Evolutionary conservation across 164 flowering plant species (phyloP).

Genomic region (Dillenia suffruticosa): DNA sequence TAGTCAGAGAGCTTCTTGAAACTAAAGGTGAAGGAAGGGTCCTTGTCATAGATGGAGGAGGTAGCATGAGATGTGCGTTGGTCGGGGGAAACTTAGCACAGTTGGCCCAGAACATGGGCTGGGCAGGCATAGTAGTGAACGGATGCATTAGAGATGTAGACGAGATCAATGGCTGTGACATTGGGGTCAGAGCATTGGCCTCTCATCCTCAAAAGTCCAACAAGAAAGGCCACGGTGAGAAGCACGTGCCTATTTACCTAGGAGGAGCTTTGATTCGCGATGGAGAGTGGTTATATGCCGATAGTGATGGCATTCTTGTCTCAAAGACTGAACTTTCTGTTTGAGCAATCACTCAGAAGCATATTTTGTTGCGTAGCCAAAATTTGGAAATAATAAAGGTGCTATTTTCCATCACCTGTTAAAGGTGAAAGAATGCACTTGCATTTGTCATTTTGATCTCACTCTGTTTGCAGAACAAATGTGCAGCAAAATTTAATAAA

Average conservation of each 20-base stretch:
- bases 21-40: not conserved
- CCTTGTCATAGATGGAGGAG: not conserved
- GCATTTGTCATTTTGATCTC: too few species aligned
- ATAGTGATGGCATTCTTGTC: not conserved
- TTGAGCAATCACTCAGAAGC: not conserved
- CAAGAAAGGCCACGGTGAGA: not conserved
- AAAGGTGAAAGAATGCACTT: too few species aligned
- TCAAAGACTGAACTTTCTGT: not conserved
- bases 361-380: too few species aligned
- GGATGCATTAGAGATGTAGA: not conserved
- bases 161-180: slow-evolving; percentile 1
- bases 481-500: too few species aligned
- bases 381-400: too few species aligned
- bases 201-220: not conserved
- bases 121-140: not conserved
- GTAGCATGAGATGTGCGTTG: not conserved
- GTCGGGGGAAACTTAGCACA: not conserved
- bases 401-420: too few species aligned
- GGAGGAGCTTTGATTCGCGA: not conserved
- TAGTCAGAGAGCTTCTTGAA: not conserved
- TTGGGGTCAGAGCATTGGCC: not conserved
- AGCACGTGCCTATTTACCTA: not conserved
- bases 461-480: too few species aligned
- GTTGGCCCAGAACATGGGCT: not conserved
- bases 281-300: not conserved